Conservation (phyloP, 2,329 filamentous ascomycete species). For the Proliferodiscus dingleyae region DNA sequence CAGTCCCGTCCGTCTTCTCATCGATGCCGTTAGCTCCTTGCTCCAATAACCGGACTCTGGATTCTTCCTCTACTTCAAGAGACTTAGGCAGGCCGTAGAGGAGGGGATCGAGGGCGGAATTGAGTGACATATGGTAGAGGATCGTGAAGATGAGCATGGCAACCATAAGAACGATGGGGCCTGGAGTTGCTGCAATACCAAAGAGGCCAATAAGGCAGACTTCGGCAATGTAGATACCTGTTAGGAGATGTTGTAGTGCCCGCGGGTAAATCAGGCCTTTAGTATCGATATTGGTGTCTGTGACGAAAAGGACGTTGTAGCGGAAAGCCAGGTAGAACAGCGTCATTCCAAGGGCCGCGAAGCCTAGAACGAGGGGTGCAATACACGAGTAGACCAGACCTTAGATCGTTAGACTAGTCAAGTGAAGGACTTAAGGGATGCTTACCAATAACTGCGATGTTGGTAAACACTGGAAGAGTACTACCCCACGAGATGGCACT, state of each 20-base stretch:
- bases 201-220: conserved; percentile 83
- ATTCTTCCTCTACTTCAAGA: conserved; percentile 54
- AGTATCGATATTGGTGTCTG: conserved; percentile 76
- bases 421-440: conserved; percentile 13
- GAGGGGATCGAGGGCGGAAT: conserved; percentile 68
- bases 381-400: conserved; percentile 84
- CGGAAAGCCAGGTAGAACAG: conserved; percentile 84
- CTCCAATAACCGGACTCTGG: conserved; percentile 22
- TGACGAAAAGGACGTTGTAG: conserved; percentile 87
- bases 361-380: conserved; percentile 77
- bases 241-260: conserved; percentile 80
- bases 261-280: conserved; percentile 83
- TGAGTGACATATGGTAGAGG: conserved; percentile 71
- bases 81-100: conserved; percentile 75
- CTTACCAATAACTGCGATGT: conserved; percentile 73
- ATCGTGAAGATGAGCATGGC: conserved; percentile 69
- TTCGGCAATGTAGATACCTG: conserved; percentile 77
- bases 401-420: conserved; percentile 31
- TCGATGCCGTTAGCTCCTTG: conserved; percentile 12
- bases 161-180: conserved; percentile 71
- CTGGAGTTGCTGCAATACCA: conserved; percentile 60
- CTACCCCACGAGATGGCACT: conserved; percentile 78
- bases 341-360: conserved; percentile 71
- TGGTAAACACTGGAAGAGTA: conserved; percentile 74
- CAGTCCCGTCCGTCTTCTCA: conserved; percentile 22